A percentile compares a stretch with the other conserved stretches of the same genome.
These are phyloP conservation scores for Cerrena zonata DNA, from an alignment of 1,284 basidiomycete species.

Conservation along the genomic window DNA sequence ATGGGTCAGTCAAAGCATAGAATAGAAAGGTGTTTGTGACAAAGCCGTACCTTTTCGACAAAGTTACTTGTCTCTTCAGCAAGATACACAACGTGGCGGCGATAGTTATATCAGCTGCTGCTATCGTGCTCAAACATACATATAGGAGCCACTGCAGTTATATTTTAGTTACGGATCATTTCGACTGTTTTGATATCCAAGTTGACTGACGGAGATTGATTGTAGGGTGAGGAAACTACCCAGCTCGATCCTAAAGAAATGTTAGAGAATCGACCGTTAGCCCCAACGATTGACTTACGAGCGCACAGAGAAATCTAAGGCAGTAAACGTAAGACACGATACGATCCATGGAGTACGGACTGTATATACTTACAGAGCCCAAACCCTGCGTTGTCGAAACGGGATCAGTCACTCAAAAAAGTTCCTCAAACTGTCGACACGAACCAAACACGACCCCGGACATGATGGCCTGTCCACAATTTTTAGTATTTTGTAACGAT, in stretches of 20 bases:
- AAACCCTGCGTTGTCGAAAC: background rate
- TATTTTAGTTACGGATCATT: background rate
- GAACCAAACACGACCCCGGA: slow-evolving; percentile 16
- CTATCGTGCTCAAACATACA: slow-evolving; percentile 11
- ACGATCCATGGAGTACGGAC: too few species aligned
- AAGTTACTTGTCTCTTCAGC: slow-evolving; percentile 9
- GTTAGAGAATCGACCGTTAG: background rate
- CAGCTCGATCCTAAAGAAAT: slow-evolving; percentile 3
- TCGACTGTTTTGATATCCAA: too few species aligned
- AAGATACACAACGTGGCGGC: slow-evolving; percentile 11
- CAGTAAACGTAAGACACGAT: too few species aligned
- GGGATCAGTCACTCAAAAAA: background rate
- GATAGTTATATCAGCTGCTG: slow-evolving; percentile 12
- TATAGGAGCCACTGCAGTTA: slow-evolving; percentile 13
- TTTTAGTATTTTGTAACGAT: background rate
- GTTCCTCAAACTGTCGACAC: background rate
- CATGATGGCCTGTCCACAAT: slow-evolving; percentile 10
- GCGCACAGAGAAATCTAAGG: slow-evolving; percentile 2
- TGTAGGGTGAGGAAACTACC: slow-evolving; percentile 9
- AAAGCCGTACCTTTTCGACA: slow-evolving; percentile 10
- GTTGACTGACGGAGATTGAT: slow-evolving; percentile 12
- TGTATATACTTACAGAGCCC: slow-evolving; percentile 11
- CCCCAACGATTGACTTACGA: slow-evolving; percentile 5
- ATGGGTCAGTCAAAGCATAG: background rate
- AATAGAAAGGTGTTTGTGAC: background rate